phyloP scores from a whole-genome alignment of 2,329 filamentous ascomycete species.

The Scedosporium boydii region DNA sequence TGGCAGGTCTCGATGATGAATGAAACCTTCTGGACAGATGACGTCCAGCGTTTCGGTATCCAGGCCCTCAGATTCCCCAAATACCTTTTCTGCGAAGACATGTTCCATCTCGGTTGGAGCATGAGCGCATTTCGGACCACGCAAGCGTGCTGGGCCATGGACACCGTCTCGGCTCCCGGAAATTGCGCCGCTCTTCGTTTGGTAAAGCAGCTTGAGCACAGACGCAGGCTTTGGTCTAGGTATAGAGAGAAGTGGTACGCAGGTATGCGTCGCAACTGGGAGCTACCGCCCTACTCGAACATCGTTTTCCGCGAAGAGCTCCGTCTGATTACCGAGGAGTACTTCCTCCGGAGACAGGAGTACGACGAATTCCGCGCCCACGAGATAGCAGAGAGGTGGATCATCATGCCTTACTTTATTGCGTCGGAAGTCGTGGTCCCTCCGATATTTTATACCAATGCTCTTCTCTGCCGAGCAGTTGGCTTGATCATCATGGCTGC shows the following conservation, averaged over 20 bases:
- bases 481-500: constrained; percentile 1
- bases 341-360: background rate
- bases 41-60: constrained; percentile 2
- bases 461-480: background rate
- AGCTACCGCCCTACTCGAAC: background rate
- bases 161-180: background rate
- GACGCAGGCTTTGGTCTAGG: background rate
- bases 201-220: background rate
- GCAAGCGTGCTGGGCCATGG: background rate
- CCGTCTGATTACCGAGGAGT: background rate
- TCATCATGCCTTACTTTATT: background rate
- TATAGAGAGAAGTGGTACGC: constrained; percentile 7
- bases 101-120: background rate
- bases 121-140: background rate
- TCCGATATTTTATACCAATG: background rate
- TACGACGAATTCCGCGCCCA: constrained; percentile 4
- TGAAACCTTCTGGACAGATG: constrained; percentile 5
- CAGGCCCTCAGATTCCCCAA: constrained; percentile 1
- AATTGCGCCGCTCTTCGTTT: background rate
- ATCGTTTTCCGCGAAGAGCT: constrained; percentile 3
- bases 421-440: background rate
- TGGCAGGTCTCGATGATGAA: background rate
- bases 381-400: background rate
- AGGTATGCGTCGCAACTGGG: background rate
- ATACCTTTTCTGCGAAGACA: background rate